A percentile compares a stretch with the other conserved stretches of the same genome.
phyloP scores from a whole-genome alignment of 176 grass and related monocot genomes.

The Elaeis guineensis region DNA sequence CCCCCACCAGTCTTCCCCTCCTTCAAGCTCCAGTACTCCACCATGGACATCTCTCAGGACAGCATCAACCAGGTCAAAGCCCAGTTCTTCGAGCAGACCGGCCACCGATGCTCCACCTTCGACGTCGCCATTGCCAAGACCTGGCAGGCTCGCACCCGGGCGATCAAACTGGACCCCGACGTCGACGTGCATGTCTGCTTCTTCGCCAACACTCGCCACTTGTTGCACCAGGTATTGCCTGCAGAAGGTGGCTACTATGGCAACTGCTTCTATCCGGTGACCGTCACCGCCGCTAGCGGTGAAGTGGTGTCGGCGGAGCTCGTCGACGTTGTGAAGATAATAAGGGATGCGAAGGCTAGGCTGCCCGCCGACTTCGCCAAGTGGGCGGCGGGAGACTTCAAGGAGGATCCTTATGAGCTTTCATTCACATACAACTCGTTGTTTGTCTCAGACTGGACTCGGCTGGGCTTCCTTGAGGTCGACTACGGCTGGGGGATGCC shows the following conservation, averaged over 20 bases:
- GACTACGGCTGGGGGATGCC: no score
- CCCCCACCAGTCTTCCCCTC: conserved; percentile 24
- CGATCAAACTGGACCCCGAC: conserved; percentile 17
- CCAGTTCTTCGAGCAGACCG: conserved; percentile 34
- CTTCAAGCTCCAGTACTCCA: conserved; percentile 44
- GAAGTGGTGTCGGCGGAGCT: conserved; percentile 21
- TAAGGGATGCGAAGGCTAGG: conserved; percentile 55
- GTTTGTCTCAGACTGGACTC: no score
- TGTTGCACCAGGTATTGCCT: conserved; percentile 25
- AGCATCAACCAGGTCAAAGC: conserved; percentile 46
- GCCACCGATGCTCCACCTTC: conserved; percentile 74
- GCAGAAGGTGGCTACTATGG: no score
- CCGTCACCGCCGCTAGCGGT: no score
- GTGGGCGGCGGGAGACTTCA: conserved; percentile 52
- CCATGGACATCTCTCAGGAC: conserved; percentile 26
- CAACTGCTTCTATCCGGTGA: no score
- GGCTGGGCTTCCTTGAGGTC: no score
- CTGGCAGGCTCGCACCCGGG: conserved; percentile 66
- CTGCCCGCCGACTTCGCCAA: conserved; percentile 43
- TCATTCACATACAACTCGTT: conserved; percentile 58
- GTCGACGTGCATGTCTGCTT: conserved; percentile 56
- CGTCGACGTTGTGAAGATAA: conserved; percentile 44
- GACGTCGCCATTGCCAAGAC: conserved; percentile 65
- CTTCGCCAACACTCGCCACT: conserved; percentile 81
- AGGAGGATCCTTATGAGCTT: conserved; percentile 54